Evolutionary conservation across 768 basidiomycete genomes (phyloP).

Genomic region (Pholiota microspora): DNA sequence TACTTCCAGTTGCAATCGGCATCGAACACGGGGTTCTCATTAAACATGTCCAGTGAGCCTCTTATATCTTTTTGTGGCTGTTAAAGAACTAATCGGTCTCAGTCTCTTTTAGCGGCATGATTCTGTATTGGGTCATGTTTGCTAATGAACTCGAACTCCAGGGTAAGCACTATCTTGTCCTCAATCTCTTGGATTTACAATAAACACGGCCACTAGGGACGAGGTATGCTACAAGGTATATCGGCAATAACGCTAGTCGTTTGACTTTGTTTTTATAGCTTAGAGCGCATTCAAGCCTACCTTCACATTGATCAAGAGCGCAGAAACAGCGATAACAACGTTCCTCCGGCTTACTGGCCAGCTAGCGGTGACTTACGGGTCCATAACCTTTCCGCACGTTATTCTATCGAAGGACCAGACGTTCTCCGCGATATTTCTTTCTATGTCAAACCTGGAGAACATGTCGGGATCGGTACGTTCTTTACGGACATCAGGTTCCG

Average conservation of each 20-base stretch:
- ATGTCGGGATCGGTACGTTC: conserved; percentile 43
- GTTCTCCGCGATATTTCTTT: conserved; percentile 51
- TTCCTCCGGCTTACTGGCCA: conserved; percentile 68
- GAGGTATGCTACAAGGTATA: background rate
- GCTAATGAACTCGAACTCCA: conserved; percentile 43
- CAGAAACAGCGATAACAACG: conserved; percentile 31
- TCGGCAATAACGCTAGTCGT: background rate
- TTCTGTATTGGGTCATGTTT: conserved; percentile 47
- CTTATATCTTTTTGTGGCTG: conserved; percentile 28
- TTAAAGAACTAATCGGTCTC: background rate
- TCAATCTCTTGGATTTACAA: background rate
- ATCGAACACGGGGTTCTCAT: conserved; percentile 45
- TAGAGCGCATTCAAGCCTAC: conserved; percentile 72
- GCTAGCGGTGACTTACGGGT: conserved; percentile 52
- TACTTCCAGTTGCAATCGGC: conserved; percentile 40
- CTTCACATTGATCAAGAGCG: conserved; percentile 58
- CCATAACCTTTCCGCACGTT: conserved; percentile 53
- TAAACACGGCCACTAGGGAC: background rate
- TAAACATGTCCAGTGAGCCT: conserved; percentile 33
- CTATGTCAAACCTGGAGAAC: conserved; percentile 51
- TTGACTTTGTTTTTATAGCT: conserved; percentile 20
- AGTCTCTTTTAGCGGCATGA: conserved; percentile 36
- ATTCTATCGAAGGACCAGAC: conserved; percentile 46
- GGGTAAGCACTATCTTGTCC: conserved; percentile 19
- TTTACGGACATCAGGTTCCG: too few species aligned